Evolutionary conservation across 208 protist genomes (phyloP).

Genomic region (Trypanosoma avium): DNA sequence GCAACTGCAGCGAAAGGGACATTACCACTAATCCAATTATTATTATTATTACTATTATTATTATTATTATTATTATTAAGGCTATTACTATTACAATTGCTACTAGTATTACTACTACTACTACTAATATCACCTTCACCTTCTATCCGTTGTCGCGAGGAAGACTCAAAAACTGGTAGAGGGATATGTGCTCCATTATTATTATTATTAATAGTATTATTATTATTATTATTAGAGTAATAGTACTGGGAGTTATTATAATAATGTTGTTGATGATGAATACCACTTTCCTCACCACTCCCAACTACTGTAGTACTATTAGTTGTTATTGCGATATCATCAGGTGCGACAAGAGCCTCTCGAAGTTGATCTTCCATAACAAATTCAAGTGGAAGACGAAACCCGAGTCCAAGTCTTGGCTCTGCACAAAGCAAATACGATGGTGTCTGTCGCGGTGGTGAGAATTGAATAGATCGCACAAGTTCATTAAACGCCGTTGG

Average conservation of each 20-base stretch:
- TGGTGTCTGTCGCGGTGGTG: conserved; percentile 48
- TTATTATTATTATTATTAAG: neutral
- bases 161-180: no score
- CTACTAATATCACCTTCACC: neutral
- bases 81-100: conserved; percentile 9
- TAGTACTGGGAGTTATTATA: no score
- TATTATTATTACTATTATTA: neutral
- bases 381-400: conserved; percentile 79
- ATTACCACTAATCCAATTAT: neutral
- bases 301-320: conserved; percentile 1
- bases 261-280: neutral
- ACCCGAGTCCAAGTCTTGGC: conserved; percentile 78
- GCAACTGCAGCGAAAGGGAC: conserved; percentile 45
- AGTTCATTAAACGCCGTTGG: conserved; percentile 78
- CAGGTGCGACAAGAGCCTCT: conserved; percentile 31
- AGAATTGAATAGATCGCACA: conserved; percentile 61
- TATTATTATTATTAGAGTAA: no score
- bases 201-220: no score
- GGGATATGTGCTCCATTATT: no score
- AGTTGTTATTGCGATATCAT: conserved; percentile 19
- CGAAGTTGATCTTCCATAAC: conserved; percentile 41
- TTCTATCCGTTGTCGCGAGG: no score
- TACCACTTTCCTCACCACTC: conserved; percentile 1
- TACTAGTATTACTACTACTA: neutral
- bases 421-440: conserved; percentile 85